phyloP scores from a whole-genome alignment of 176 grass and related monocot species.

The Bonia amplexicaulis region DNA sequence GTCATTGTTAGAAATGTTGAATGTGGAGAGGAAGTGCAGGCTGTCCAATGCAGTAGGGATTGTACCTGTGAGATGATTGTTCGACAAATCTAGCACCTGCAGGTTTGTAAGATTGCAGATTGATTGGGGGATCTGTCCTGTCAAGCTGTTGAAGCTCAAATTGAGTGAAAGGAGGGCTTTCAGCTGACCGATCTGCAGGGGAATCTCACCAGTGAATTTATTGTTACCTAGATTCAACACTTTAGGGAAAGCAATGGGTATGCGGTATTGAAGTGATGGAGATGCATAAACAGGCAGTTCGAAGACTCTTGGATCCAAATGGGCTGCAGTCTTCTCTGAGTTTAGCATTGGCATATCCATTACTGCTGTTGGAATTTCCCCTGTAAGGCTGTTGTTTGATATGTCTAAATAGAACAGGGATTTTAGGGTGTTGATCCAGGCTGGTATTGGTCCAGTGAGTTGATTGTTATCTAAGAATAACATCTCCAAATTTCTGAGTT shows the following conservation, averaged over 20 bases:
- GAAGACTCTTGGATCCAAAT: neutral
- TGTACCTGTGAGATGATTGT: constrained; percentile 14
- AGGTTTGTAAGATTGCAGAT: constrained; percentile 29
- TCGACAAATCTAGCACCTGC: constrained; percentile 8
- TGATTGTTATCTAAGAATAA: neutral
- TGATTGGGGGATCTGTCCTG: constrained; percentile 1
- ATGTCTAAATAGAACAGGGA: constrained; percentile 10
- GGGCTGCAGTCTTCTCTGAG: neutral
- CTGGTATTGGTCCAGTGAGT: constrained; percentile 23
- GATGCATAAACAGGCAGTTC: neutral
- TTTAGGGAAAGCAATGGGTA: neutral
- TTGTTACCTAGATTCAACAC: neutral
- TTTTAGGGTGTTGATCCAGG: neutral
- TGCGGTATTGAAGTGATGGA: neutral
- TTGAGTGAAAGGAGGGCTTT: neutral
- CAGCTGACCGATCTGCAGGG: neutral
- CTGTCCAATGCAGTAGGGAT: neutral
- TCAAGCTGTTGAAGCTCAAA: constrained; percentile 21
- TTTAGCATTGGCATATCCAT: neutral
- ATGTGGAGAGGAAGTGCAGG: constrained; percentile 24
- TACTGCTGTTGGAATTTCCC: neutral
- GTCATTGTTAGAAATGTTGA: constrained; percentile 24
- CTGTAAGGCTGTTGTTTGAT: constrained; percentile 19
- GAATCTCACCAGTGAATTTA: neutral
- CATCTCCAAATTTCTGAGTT: neutral